A percentile compares a stretch with the other conserved stretches of the same genome.
Evolutionary conservation across 2,329 filamentous ascomycete species (phyloP).

Genomic region (Sphaerulina populicola): DNA sequence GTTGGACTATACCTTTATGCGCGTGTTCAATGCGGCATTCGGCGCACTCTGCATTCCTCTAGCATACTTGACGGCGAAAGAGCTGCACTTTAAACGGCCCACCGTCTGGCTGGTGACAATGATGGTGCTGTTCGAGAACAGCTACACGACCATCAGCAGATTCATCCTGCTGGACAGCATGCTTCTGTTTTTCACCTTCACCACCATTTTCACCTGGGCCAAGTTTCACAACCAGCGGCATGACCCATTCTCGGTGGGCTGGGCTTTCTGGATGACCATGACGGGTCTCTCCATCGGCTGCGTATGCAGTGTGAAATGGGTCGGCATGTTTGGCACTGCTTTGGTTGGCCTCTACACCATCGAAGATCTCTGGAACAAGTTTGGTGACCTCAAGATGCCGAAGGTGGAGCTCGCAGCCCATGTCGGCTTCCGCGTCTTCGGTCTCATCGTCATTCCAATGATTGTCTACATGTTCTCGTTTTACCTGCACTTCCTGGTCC

Average conservation of each 20-base stretch:
- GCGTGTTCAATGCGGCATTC: constrained; percentile 91
- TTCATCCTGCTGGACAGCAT: constrained; percentile 98
- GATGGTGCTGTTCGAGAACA: constrained; percentile 98
- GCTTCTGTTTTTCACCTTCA: constrained; percentile 97
- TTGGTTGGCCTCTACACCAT: constrained; percentile 91
- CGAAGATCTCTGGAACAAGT: constrained; percentile 97
- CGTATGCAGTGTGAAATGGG: constrained; percentile 97
- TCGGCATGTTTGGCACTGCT: constrained; percentile 90
- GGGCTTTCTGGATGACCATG: constrained; percentile 90
- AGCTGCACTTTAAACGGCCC: constrained; percentile 75
- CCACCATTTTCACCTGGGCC: constrained; percentile 92
- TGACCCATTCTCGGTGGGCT: constrained; percentile 79
- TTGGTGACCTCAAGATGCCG: constrained; percentile 87
- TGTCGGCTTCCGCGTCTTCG: constrained; percentile 68
- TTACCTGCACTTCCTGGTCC: constrained; percentile 84
- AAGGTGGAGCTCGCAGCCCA: constrained; percentile 67
- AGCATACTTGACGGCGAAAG: constrained; percentile 89
- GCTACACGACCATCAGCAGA: constrained; percentile 95
- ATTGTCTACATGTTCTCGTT: constrained; percentile 94
- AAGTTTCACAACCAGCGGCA: constrained; percentile 86
- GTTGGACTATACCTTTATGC: constrained; percentile 97
- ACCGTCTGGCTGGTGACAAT: constrained; percentile 91
- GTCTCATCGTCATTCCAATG: constrained; percentile 80
- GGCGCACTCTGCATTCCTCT: constrained; percentile 86
- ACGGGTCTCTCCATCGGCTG: constrained; percentile 94